These are phyloP conservation scores for Nicotiana rustica DNA, from an alignment of 305 asterid genomes.

Conservation along the genomic window DNA sequence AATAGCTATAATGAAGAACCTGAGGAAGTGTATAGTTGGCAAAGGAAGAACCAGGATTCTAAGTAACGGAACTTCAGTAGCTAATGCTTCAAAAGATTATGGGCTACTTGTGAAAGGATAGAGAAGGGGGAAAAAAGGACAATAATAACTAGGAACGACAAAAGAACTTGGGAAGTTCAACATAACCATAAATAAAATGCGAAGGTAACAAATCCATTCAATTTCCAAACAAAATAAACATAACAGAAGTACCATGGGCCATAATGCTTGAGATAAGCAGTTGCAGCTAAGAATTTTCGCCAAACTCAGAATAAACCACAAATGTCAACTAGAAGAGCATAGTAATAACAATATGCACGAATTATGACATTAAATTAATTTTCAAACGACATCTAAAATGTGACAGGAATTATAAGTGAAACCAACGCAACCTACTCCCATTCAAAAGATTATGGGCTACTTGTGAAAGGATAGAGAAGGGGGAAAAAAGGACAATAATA, in stretches of 20 bases:
- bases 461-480: background rate
- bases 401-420: background rate
- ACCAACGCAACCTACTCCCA: background rate
- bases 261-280: conserved; percentile 19
- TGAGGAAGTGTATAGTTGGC: background rate
- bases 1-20: background rate
- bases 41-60: background rate
- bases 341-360: background rate
- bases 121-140: background rate
- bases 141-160: background rate
- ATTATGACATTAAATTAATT: background rate
- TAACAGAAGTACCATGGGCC: background rate
- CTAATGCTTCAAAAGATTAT: background rate
- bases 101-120: background rate
- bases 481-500: background rate
- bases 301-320: background rate
- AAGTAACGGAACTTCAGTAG: background rate
- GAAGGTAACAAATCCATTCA: background rate
- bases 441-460: no score
- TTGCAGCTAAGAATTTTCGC: background rate
- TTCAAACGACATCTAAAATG: background rate
- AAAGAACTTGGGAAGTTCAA: background rate
- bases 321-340: background rate
- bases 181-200: background rate
- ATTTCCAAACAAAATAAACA: conserved; percentile 2